These are phyloP conservation scores for Metarhizium humberi DNA, from an alignment of 2,329 filamentous ascomycete species.

Conservation along the genomic window DNA sequence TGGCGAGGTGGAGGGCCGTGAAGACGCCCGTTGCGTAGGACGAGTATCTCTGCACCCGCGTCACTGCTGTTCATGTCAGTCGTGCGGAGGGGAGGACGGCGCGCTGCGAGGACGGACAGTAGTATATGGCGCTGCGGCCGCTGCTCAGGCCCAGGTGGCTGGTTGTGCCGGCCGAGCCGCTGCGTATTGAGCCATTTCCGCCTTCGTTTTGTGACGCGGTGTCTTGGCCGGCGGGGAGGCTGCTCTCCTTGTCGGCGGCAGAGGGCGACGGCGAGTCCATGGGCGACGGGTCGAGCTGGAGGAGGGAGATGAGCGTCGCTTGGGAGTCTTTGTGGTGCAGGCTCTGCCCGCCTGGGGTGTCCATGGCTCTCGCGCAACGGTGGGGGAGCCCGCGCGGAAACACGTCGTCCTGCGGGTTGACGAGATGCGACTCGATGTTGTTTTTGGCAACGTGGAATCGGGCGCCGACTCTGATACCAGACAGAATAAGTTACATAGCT, in stretches of 20 bases:
- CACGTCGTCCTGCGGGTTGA: no score
- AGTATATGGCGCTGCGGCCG: conserved; percentile 64
- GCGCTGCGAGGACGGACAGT: conserved; percentile 44
- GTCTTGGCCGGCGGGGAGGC: conserved; percentile 21
- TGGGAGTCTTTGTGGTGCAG: conserved; percentile 31
- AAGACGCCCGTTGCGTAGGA: conserved; percentile 77
- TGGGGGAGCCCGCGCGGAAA: no score
- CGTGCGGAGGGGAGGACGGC: neutral
- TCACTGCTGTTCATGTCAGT: conserved; percentile 10
- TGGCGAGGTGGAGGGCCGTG: conserved; percentile 66
- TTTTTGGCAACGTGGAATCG: no score
- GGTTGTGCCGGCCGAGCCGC: conserved; percentile 31
- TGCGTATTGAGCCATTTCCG: conserved; percentile 23
- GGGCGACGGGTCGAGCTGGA: conserved; percentile 74
- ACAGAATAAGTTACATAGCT: no score
- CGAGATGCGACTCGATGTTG: no score
- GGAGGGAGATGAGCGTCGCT: conserved; percentile 55
- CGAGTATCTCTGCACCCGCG: conserved; percentile 75
- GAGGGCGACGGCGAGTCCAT: conserved; percentile 46
- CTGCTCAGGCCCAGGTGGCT: conserved; percentile 41
- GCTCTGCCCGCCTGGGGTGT: conserved; percentile 4
- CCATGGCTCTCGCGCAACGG: conserved; percentile 5
- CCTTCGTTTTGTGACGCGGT: conserved; percentile 17
- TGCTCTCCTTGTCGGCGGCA: conserved; percentile 14
- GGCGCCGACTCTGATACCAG: no score